A percentile compares a stretch with the other conserved stretches of the same genome.
Evolutionary conservation across 2,329 filamentous ascomycete genomes (phyloP).

Genomic region (Lachnellula cervina): DNA sequence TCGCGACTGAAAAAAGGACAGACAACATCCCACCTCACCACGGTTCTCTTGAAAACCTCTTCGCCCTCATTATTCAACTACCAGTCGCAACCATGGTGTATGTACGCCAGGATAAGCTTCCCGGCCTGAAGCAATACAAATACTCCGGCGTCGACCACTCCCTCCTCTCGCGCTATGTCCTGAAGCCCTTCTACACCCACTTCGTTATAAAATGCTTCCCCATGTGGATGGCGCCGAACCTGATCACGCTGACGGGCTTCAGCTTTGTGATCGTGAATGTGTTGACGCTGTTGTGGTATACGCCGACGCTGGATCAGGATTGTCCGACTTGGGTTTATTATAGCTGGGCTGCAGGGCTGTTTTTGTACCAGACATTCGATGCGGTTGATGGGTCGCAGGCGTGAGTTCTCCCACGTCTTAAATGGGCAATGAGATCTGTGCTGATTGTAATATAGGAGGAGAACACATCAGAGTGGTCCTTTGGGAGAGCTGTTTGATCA

Average conservation of each 20-base stretch:
- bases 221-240: conserved; percentile 84
- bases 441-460: conserved; percentile 49
- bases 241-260: conserved; percentile 89
- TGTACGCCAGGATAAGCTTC: conserved; percentile 85
- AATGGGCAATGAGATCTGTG: not conserved
- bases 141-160: conserved; percentile 91
- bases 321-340: conserved; percentile 95
- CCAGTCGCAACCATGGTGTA: conserved; percentile 68
- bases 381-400: conserved; percentile 93
- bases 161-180: conserved; percentile 81
- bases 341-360: conserved; percentile 82
- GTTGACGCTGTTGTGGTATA: conserved; percentile 91
- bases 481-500: conserved; percentile 97
- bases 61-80: not conserved
- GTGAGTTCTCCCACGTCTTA: conserved; percentile 44
- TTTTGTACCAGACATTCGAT: conserved; percentile 97
- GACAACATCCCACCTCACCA: not conserved
- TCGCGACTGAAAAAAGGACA: not conserved
- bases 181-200: conserved; percentile 97
- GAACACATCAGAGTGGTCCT: conserved; percentile 88
- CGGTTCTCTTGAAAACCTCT: not conserved
- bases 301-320: conserved; percentile 86
- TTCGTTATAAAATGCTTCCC: conserved; percentile 93
- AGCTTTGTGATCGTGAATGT: conserved; percentile 85
- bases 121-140: conserved; percentile 88